A percentile compares a stretch with the other conserved stretches of the same genome.
Evolutionary conservation across 2,329 filamentous ascomycete species (phyloP).

Genomic region (Botryotinia globosa): DNA sequence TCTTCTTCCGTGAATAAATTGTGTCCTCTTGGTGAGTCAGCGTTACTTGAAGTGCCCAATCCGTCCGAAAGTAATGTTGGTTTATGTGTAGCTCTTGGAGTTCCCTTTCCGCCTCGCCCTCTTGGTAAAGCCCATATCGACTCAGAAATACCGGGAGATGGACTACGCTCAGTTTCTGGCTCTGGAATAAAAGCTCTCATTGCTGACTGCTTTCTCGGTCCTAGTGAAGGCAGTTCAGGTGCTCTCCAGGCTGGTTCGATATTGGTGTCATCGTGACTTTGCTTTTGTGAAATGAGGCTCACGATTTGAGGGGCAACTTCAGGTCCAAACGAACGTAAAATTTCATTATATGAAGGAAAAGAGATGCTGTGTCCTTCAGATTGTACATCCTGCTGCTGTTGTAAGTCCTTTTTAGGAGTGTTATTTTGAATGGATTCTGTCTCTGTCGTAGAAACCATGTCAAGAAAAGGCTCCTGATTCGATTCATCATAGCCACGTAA

Average conservation of each 20-base stretch:
- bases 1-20: slow-evolving; percentile 31
- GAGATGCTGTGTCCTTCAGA: slow-evolving; percentile 3
- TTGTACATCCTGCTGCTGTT: not conserved
- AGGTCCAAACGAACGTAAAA: slow-evolving; percentile 35
- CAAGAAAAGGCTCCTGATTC: slow-evolving; percentile 19
- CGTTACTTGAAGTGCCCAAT: slow-evolving; percentile 11
- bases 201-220: slow-evolving; percentile 23
- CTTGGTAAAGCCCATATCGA: slow-evolving; percentile 37
- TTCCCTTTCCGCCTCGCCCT: slow-evolving; percentile 18
- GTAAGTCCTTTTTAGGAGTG: not conserved
- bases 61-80: slow-evolving; percentile 7
- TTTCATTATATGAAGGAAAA: slow-evolving; percentile 34
- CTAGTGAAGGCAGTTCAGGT: slow-evolving; percentile 26
- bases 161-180: slow-evolving; percentile 29
- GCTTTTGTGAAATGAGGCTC: slow-evolving; percentile 32
- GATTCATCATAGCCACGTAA: slow-evolving; percentile 35
- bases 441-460: not conserved
- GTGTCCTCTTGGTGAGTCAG: slow-evolving; percentile 8
- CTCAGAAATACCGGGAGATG: slow-evolving; percentile 29
- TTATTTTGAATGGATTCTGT: not conserved
- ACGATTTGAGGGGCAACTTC: slow-evolving; percentile 35
- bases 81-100: not conserved
- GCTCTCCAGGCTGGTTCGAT: slow-evolving; percentile 35
- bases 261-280: slow-evolving; percentile 25
- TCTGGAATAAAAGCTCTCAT: slow-evolving; percentile 25